Conservation (phyloP, 139 green algal species). For the Closterium sp. region DNA sequence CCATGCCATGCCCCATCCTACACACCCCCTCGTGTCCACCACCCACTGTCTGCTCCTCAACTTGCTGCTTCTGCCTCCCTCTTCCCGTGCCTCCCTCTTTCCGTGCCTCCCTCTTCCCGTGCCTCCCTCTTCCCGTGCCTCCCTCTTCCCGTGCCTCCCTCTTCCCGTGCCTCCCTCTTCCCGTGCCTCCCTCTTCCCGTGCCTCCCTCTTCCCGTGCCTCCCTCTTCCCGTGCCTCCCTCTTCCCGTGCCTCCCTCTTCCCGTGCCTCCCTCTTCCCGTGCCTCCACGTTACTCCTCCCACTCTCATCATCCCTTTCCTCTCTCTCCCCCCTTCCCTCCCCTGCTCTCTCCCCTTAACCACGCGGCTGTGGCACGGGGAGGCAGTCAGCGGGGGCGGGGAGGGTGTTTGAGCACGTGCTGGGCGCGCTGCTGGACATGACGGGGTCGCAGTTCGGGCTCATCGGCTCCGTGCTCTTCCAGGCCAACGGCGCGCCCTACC, state of each 20-base stretch:
- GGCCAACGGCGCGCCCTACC: slow-evolving; percentile 11
- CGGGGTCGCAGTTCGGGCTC: slow-evolving; percentile 5
- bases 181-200: no score
- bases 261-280: neutral
- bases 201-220: no score
- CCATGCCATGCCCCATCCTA: neutral
- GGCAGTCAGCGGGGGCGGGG: neutral
- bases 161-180: neutral
- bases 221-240: no score
- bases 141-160: neutral
- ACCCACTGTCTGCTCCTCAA: no score
- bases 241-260: neutral
- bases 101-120: no score
- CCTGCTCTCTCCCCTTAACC: neutral
- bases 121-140: no score
- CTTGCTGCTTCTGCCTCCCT: no score
- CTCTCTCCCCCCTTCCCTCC: neutral
- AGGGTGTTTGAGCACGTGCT: slow-evolving; percentile 7
- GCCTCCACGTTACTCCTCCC: no score
- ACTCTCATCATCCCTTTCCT: neutral
- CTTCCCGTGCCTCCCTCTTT: no score
- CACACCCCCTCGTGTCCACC: no score
- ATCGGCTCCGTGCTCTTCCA: slow-evolving; percentile 6
- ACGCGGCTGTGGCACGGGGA: neutral
- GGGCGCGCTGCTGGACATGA: slow-evolving; percentile 10